Conservation (phyloP, 805 yeast species). For the Monosporozyma aerobia region DNA sequence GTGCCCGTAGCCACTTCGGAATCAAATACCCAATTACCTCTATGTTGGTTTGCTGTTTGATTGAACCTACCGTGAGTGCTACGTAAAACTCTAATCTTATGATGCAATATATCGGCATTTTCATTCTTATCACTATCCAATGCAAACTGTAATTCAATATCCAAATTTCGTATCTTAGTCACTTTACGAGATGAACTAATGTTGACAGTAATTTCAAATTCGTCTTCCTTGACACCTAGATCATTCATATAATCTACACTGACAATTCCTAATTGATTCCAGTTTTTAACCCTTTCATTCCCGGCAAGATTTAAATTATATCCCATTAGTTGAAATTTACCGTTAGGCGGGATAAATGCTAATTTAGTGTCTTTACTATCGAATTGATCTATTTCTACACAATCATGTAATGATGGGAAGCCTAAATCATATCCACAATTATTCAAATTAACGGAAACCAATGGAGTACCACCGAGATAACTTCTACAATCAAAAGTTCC, state of each 20-base stretch:
- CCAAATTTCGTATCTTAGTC: slow-evolving; percentile 39
- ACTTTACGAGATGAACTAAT: slow-evolving; percentile 35
- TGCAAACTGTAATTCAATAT: slow-evolving; percentile 30
- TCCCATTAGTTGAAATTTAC: slow-evolving; percentile 49
- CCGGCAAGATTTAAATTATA: slow-evolving; percentile 49
- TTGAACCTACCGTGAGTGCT: slow-evolving; percentile 72
- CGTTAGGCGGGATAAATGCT: slow-evolving; percentile 85
- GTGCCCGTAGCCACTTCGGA: slow-evolving; percentile 51
- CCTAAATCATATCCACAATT: slow-evolving; percentile 40
- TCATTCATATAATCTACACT: slow-evolving; percentile 25
- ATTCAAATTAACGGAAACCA: slow-evolving; percentile 48
- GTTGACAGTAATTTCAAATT: slow-evolving; percentile 31
- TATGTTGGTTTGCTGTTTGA: slow-evolving; percentile 37
- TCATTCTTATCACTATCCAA: slow-evolving; percentile 9
- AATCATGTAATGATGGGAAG: slow-evolving; percentile 59
- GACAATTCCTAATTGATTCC: slow-evolving; percentile 19
- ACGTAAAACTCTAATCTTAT: slow-evolving; percentile 46
- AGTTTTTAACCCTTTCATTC: slow-evolving; percentile 1
- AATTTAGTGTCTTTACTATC: slow-evolving; percentile 20
- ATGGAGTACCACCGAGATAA: slow-evolving; percentile 70
- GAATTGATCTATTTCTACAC: slow-evolving; percentile 40
- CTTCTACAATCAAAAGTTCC: slow-evolving; percentile 61
- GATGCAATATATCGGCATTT: slow-evolving; percentile 14
- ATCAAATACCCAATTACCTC: slow-evolving; percentile 51
- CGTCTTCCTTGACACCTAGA: slow-evolving; percentile 31